Evolutionary conservation across 2,329 filamentous ascomycete species (phyloP).

Genomic region (Zasmidium cellare): DNA sequence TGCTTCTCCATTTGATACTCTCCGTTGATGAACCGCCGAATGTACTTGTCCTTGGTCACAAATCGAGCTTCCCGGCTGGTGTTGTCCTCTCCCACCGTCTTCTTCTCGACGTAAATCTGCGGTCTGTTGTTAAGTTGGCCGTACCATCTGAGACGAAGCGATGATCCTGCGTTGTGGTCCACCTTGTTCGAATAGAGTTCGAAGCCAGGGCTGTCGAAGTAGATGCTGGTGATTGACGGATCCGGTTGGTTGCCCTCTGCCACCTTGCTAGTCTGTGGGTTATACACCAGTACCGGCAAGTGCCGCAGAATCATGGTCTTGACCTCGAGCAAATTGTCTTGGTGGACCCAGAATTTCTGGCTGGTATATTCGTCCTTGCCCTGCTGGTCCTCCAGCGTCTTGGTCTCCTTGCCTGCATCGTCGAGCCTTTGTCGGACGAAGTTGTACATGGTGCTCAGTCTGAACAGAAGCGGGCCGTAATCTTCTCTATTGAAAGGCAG

Average conservation of each 20-base stretch:
- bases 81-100: conserved; percentile 75
- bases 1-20: conserved; percentile 92
- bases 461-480: conserved; percentile 83
- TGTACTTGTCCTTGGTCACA: conserved; percentile 89
- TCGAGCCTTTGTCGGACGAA: conserved; percentile 85
- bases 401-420: conserved; percentile 36
- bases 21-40: conserved; percentile 81
- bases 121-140: conserved; percentile 77
- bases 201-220: conserved; percentile 89
- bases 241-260: conserved; percentile 75
- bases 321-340: conserved; percentile 92
- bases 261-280: conserved; percentile 79
- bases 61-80: conserved; percentile 78
- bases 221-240: conserved; percentile 90
- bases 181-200: conserved; percentile 85
- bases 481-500: conserved; percentile 94
- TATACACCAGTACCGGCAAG: conserved; percentile 89
- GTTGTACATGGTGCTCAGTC: conserved; percentile 92
- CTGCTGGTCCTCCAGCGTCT: conserved; percentile 19
- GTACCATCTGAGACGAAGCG: conserved; percentile 87
- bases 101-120: conserved; percentile 85
- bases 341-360: conserved; percentile 78
- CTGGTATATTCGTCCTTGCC: conserved; percentile 33
- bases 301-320: conserved; percentile 93
- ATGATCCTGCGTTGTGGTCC: conserved; percentile 73